Base-by-base conservation (phyloP, 192 early-diverging fungal species). In the Coemansia sp. region DNA sequence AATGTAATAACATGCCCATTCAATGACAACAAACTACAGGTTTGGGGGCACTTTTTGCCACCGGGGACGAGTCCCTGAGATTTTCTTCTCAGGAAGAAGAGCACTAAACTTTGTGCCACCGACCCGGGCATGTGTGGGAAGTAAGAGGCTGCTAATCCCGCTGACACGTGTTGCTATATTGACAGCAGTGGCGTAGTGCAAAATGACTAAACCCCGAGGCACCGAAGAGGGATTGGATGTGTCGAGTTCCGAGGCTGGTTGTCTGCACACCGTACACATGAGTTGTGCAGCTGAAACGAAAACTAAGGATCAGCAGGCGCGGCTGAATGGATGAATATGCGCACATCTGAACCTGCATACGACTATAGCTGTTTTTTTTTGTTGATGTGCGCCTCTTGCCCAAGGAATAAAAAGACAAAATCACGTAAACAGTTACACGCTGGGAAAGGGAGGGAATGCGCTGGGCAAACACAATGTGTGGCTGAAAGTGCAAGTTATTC, bases 141-240 rank as follows among this genome's bases (percentile, higher is more conserved):
- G 60, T 62, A 19, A 8, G 59, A 61, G 20, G 60, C 44, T 47
- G 60, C 60, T 53, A 34, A 62, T 62, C 49, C 37, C 22, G 60
- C 36, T 53, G 51, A 53, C 60, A 53, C 60, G 50, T 62, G 60
- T 40, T 22, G 28, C 49, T 40, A 53, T 52, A 38, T 56, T 56
- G 54, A 56, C 54, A 56, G 21, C 19, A 38, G 50, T 51, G 60
- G 60, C 49, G 60, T 48, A 48, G 57, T 20, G 17, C 21, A 26
- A 48, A 34, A 60, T 19, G 25, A 48, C 19, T 44, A 44, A 44
- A 44, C 40, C 31, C 31, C 14, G 40, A 44, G 40, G 40, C 40
- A 2, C 14, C 14, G 14, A 44, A 4, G 8, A 34, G 31, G 6
- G 31, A 8, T 8, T 34, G 31, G 31, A 34, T 26, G 25, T 26